phyloP scores from a whole-genome alignment of 208 protist species.

The Acanthamoeba royreba region DNA sequence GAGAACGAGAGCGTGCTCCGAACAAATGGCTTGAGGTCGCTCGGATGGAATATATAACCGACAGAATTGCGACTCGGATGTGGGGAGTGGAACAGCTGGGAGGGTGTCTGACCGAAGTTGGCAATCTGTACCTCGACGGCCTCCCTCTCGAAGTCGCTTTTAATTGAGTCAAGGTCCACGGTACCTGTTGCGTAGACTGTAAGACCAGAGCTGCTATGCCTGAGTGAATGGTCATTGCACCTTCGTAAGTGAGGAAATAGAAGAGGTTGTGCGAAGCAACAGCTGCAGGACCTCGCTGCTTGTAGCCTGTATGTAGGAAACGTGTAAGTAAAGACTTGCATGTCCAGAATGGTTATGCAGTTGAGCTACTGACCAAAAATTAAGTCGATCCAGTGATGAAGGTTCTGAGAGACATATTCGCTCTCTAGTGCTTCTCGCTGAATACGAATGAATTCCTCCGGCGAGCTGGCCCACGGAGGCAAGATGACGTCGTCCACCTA shows the following conservation, averaged over 20 bases:
- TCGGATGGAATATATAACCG: background rate
- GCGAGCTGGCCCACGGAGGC: slow-evolving; percentile 87
- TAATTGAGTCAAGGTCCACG: slow-evolving; percentile 84
- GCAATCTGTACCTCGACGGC: slow-evolving; percentile 89
- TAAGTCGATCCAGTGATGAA: slow-evolving; percentile 96
- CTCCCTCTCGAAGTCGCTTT: slow-evolving; percentile 62
- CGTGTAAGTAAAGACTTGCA: slow-evolving; percentile 87
- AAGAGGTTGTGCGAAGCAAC: slow-evolving; percentile 93
- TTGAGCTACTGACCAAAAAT: slow-evolving; percentile 88
- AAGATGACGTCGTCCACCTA: slow-evolving; percentile 89
- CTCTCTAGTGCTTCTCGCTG: slow-evolving; percentile 86
- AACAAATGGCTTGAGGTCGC: slow-evolving; percentile 17
- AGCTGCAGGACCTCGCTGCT: slow-evolving; percentile 89
- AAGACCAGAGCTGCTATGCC: too few species aligned
- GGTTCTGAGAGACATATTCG: slow-evolving; percentile 73
- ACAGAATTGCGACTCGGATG: slow-evolving; percentile 53
- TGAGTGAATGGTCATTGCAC: too few species aligned
- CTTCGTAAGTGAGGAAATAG: slow-evolving; percentile 90
- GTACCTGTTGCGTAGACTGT: too few species aligned
- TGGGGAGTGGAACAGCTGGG: slow-evolving; percentile 68
- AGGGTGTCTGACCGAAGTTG: slow-evolving; percentile 93
- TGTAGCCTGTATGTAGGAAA: slow-evolving; percentile 79
- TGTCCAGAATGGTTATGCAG: background rate
- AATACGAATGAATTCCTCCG: slow-evolving; percentile 44
- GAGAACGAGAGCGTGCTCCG: background rate